phyloP scores from a whole-genome alignment of 371 early-diverging fungal genomes.

The Mucor irregularis region DNA sequence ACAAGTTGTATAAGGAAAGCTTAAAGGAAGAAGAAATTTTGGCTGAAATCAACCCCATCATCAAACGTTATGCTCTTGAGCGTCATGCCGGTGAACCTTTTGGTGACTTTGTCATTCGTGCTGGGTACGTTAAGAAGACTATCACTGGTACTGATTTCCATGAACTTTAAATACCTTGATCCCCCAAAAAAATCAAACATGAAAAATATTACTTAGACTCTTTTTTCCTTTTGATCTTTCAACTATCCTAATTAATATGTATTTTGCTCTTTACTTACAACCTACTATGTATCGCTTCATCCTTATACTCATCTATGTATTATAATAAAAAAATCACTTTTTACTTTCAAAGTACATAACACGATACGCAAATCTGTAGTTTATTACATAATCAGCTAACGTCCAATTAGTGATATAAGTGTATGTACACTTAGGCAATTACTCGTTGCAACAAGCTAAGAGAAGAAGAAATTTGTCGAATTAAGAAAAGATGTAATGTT shows the following conservation, averaged over 20 bases:
- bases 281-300: too few species aligned
- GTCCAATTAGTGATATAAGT: too few species aligned
- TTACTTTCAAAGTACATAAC: too few species aligned
- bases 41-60: constrained; percentile 69
- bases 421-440: too few species aligned
- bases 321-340: too few species aligned
- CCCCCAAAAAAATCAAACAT: constrained; percentile 1
- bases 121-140: constrained; percentile 82
- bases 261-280: too few species aligned
- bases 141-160: constrained; percentile 80
- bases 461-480: too few species aligned
- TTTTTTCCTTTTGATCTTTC: background rate
- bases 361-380: too few species aligned
- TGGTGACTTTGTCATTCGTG: constrained; percentile 93
- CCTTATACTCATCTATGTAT: too few species aligned
- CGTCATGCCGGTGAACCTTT: constrained; percentile 78
- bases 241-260: background rate
- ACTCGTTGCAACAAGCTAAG: too few species aligned
- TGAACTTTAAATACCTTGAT: constrained; percentile 38
- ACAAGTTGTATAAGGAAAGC: constrained; percentile 87
- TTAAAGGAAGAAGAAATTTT: constrained; percentile 87
- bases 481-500: too few species aligned
- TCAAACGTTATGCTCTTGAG: constrained; percentile 78
- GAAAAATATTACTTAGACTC: background rate
- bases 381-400: too few species aligned